Evolutionary conservation across 495 filamentous ascomycete species (phyloP), one percentile per base, ranked within the genome.

Genomic region (Neurospora discreta): DNA sequence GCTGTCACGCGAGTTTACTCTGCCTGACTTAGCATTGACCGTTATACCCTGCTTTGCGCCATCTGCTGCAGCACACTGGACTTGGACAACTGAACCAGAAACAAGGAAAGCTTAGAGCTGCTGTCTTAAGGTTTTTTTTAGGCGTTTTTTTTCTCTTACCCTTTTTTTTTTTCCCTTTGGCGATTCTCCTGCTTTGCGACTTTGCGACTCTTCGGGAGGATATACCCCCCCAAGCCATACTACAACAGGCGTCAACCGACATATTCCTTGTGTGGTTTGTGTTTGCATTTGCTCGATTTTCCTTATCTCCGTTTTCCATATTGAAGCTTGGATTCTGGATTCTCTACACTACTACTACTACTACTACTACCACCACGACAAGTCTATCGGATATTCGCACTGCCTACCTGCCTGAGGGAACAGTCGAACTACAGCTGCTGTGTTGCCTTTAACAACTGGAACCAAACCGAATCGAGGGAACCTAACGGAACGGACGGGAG

Each of bases 21-120:
- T 36, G 42, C 23, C 69, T 43, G 68, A 69, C 26, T 68, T 73
- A 68, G 65, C 71, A 72, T 71, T 40, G 18, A 38, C 60, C 68
- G 43, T 73, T 75, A 79, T 77, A 79, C 77, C 78, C 77, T 77
- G 73, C 75, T 73, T 40, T 36, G 23, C 46, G 23, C 23, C 46
- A 60, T 58, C 46, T 60, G 23, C 46, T 60, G 20, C 52, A 26
- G 52, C 23, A 58, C 46, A 58, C 3, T 46, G 18, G 18, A 46
- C 20, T 10, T 44, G 43, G 43, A 44, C 43, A 46, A 20, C n/a
- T n/a, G n/a, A n/a, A n/a, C 52, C 52, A 11, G 23, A 60, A 60
- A 60, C 52, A 30, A 60, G 52, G 52, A 42, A 39, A 38, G 20
- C 70, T 70, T 41, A 39, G n/a, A 23, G 67, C 42, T 68, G 26